phyloP scores from a whole-genome alignment of 306 rosid species.

The Citrullus colocynthis region DNA sequence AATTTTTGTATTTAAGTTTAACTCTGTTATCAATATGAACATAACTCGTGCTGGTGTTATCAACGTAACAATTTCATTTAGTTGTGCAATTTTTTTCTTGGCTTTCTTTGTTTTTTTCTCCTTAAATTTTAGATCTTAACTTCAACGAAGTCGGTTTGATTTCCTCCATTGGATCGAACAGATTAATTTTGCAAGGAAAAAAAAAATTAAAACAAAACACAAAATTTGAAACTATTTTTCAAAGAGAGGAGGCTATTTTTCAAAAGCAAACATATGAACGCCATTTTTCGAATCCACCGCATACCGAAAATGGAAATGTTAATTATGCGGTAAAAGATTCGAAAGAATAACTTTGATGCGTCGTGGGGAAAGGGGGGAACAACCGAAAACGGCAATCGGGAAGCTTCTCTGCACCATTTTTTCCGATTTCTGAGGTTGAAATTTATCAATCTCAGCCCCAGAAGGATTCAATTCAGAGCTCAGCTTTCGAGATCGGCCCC shows the following conservation, averaged over 20 bases:
- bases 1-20: no score
- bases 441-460: neutral
- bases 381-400: slow-evolving; percentile 6
- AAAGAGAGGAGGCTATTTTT: neutral
- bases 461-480: neutral
- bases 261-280: neutral
- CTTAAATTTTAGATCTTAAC: no score
- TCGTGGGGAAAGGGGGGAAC: neutral
- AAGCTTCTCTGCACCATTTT: neutral
- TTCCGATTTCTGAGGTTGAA: neutral
- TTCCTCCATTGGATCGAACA: no score
- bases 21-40: no score
- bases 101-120: no score
- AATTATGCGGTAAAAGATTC: slow-evolving; percentile 1
- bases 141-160: no score
- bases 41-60: no score
- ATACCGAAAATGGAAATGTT: neutral
- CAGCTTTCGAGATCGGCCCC: neutral
- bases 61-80: no score
- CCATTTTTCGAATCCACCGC: neutral
- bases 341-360: neutral
- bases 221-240: neutral
- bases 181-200: no score
- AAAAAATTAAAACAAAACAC: neutral
- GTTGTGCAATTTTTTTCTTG: no score